Base-by-base conservation (phyloP, 2,329 filamentous ascomycete species). In the Botryosphaeria dothidea region DNA sequence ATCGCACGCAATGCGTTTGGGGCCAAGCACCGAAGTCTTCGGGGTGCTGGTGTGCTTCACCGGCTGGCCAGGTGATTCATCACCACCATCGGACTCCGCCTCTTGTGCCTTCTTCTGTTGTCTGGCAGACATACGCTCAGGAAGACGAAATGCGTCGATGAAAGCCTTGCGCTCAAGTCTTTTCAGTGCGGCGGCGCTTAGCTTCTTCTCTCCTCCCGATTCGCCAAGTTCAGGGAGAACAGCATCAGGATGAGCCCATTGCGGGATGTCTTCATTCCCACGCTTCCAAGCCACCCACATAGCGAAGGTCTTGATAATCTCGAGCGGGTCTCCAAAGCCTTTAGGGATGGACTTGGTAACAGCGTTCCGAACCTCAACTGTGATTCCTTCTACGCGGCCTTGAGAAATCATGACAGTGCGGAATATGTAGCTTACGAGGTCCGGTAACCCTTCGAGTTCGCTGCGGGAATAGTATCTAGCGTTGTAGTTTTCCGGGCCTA, bases 231-330 rank as follows among this genome's bases (percentile, higher is more conserved):
- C 84, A 51, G 82, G 82, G 49, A 86, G 79, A 17, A 83, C 79
- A 51, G 81, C 81, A 68, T 87, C 85, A 1, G 84, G 84, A 64
- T 85, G 81, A 45, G 86, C 86, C 87, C 87, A 90, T 49, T 83
- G 79, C 31, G 87, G 86, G 54, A 87, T 84, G 65, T 78, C 78
- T 68, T 88, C 86, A 70, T 89, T 88, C 11, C 88, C 88, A 63
- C 85, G 83, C 73, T 90, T 90, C 87, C 87, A 90, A 3, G 87
- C 85, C 65, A 85, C 83, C 88, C 88, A 90, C 65, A 88, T 79
- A 4, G 86, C 87, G 68, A 90, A 89, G 17, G 77, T 83, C 69
- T 84, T 83, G 64, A 86, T 84, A 36, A 85, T 75, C 31, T 86
- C 82, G n/a, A 89, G 74, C 4, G 87, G 86, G 64, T 90, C 87